Base-by-base conservation (phyloP, 1,284 basidiomycete species). In the Ustilago vetiveriae region DNA sequence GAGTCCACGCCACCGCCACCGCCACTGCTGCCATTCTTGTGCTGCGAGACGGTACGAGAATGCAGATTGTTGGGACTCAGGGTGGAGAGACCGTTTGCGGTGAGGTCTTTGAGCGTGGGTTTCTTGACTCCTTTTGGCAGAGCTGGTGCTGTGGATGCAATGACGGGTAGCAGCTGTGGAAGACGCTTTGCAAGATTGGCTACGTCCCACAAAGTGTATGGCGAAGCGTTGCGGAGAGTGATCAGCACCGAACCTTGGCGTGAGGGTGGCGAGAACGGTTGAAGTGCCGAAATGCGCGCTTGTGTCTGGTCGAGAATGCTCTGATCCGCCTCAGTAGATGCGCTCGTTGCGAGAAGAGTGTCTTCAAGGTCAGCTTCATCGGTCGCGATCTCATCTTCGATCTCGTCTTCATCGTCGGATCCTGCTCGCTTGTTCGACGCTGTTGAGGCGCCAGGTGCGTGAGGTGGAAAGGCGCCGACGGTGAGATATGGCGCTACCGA, bases 171-270 rank as follows among this genome's bases (percentile, higher is more conserved):
- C 87, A 42, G 38, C 16, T 57, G 43, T 32, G 67, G 48, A 13
- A 78, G 58, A 23, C 56, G 68, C 43, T 75, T 64, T 30, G 27
- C 29, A 19, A 63, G 68, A 50, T 53, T 66, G 24, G 82, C 65
- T 14, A 82, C 84, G 52, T 77, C 90, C 92, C 95, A 98, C 50
- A 89, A 84, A 2, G 90, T 92, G 82, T 98, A 98, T 0, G 95
- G 96, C 0, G 87, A 74, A 21, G 90, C 90, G 79, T 95, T 92
- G 46, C 94, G 87, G 32, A 98, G 84, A 0, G 95, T 96, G 47
- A 98, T 86, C 27, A 98, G 86, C n/a, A 97, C 82, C 0, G 90
- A 83, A 0, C 86, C 86, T 46, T 76, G 71, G 0, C 84, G 84
- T 0, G 81, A 73, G 0, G 79, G 81, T 21, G 84, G 82, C 10